These are phyloP conservation scores for Zopfia rhizophila DNA, from an alignment of 2,329 filamentous ascomycete genomes.

Conservation along the genomic window DNA sequence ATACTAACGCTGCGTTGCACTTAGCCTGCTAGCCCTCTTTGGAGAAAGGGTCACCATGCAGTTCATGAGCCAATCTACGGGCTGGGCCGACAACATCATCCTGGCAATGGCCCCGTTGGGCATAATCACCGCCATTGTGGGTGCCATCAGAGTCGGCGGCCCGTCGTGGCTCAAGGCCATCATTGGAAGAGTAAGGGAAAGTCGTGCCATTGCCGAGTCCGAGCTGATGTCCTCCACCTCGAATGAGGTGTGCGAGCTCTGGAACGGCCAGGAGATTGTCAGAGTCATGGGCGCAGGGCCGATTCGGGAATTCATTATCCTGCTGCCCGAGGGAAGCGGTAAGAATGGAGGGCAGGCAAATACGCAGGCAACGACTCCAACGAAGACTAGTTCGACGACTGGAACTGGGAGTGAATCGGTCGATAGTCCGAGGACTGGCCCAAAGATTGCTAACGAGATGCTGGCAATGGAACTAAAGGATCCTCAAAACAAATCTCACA, in stretches of 20 bases:
- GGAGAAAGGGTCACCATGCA: slow-evolving; percentile 18
- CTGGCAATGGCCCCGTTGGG: slow-evolving; percentile 38
- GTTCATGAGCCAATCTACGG: slow-evolving; percentile 17
- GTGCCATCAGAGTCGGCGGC: slow-evolving; percentile 36
- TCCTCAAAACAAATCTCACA: too few relatives aligned
- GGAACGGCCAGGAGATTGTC: slow-evolving; percentile 30
- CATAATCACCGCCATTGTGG: slow-evolving; percentile 34
- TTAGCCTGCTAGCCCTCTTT: slow-evolving; percentile 15
- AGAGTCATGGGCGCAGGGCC: slow-evolving; percentile 19
- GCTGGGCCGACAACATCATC: slow-evolving; percentile 27
- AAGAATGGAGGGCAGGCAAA: too few relatives aligned
- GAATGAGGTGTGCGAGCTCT: slow-evolving; percentile 38
- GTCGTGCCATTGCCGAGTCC: slow-evolving; percentile 28
- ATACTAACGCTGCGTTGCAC: background rate
- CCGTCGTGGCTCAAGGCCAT: slow-evolving; percentile 21
- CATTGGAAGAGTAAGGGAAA: slow-evolving; percentile 35
- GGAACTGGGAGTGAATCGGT: too few relatives aligned
- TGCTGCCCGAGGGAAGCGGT: too few relatives aligned
- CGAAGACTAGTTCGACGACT: too few relatives aligned
- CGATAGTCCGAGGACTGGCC: too few relatives aligned
- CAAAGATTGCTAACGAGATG: too few relatives aligned
- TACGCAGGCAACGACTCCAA: too few relatives aligned
- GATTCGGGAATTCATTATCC: slow-evolving; percentile 10
- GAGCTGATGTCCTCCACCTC: slow-evolving; percentile 45
- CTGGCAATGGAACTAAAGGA: too few relatives aligned